phyloP scores from a whole-genome alignment of 805 yeast genomes.

The Lachancea fermentati region DNA sequence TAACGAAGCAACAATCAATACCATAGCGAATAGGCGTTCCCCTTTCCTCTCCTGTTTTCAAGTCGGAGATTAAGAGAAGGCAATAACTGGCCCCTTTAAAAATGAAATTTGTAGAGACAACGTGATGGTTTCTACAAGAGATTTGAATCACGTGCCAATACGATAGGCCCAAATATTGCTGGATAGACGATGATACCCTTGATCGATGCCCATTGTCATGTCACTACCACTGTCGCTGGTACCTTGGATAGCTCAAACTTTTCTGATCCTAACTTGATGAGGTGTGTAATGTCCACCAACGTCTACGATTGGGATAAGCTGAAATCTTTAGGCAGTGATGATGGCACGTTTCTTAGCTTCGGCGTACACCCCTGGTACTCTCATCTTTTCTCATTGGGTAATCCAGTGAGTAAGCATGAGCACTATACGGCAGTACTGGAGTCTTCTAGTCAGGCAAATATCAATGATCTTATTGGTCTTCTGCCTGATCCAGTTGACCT shows the following conservation, averaged over 20 bases:
- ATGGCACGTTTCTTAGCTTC: slow-evolving; percentile 38
- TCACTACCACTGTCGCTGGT: slow-evolving; percentile 12
- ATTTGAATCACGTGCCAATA: slow-evolving; percentile 2
- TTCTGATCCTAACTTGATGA: slow-evolving; percentile 5
- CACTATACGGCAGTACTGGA: slow-evolving; percentile 57
- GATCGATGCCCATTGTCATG: slow-evolving; percentile 37
- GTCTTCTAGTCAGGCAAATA: slow-evolving; percentile 27
- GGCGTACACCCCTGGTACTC: slow-evolving; percentile 94
- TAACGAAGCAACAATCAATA: slow-evolving; percentile 65
- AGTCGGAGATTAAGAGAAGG: slow-evolving; percentile 1
- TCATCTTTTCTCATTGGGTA: slow-evolving; percentile 49
- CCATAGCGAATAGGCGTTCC: slow-evolving; percentile 38
- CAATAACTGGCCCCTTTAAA: slow-evolving; percentile 9
- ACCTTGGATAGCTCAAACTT: not conserved
- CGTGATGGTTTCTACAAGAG: not conserved
- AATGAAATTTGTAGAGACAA: slow-evolving; percentile 3
- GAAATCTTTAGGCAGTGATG: slow-evolving; percentile 15
- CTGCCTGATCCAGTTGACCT: slow-evolving; percentile 62
- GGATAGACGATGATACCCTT: slow-evolving; percentile 4
- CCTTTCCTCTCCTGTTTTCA: not conserved
- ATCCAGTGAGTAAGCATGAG: slow-evolving; percentile 29
- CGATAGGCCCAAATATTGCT: not conserved
- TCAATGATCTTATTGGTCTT: slow-evolving; percentile 34
- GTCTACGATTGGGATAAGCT: slow-evolving; percentile 24
- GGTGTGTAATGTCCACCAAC: slow-evolving; percentile 46